phyloP scores from a whole-genome alignment of 257 asterid species.

The Solanum ahanhuiri region DNA sequence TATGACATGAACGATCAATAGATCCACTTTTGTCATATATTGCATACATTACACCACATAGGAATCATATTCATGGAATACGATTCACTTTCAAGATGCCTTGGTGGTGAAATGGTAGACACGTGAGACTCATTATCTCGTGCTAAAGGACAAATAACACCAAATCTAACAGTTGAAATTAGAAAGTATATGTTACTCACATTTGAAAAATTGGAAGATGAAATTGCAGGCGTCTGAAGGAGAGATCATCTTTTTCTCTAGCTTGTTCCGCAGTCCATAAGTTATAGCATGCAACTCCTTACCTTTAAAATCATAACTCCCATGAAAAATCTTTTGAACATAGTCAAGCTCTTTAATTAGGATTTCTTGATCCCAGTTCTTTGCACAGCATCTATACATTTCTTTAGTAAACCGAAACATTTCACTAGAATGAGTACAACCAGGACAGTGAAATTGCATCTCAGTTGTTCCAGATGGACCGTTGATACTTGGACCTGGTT shows the following conservation, averaged over 20 bases:
- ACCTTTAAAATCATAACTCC: slow-evolving; percentile 77
- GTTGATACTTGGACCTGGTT: slow-evolving; percentile 14
- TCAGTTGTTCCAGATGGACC: slow-evolving; percentile 61
- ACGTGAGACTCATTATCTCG: not conserved
- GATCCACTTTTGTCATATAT: not conserved
- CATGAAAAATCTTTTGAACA: slow-evolving; percentile 52
- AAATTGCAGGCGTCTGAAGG: slow-evolving; percentile 70
- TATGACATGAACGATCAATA: not conserved
- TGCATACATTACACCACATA: too few relatives aligned
- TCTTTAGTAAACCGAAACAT: slow-evolving; percentile 94
- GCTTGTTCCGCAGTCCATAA: slow-evolving; percentile 52
- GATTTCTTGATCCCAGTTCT: slow-evolving; percentile 60
- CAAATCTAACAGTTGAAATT: not conserved
- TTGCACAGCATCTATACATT: slow-evolving; percentile 62
- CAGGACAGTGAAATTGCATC: slow-evolving; percentile 85
- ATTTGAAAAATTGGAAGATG: slow-evolving; percentile 55
- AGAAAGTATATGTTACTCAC: slow-evolving; percentile 16
- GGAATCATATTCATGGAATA: not conserved
- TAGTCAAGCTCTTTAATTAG: slow-evolving; percentile 80
- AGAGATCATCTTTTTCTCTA: slow-evolving; percentile 45
- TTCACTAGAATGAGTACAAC: slow-evolving; percentile 81
- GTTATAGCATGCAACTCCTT: slow-evolving; percentile 65
- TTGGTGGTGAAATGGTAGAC: not conserved
- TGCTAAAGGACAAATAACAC: not conserved
- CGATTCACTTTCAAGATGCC: not conserved